Conservation (phyloP, 2,329 filamentous ascomycete species). For the Penicillium brasilianum region DNA sequence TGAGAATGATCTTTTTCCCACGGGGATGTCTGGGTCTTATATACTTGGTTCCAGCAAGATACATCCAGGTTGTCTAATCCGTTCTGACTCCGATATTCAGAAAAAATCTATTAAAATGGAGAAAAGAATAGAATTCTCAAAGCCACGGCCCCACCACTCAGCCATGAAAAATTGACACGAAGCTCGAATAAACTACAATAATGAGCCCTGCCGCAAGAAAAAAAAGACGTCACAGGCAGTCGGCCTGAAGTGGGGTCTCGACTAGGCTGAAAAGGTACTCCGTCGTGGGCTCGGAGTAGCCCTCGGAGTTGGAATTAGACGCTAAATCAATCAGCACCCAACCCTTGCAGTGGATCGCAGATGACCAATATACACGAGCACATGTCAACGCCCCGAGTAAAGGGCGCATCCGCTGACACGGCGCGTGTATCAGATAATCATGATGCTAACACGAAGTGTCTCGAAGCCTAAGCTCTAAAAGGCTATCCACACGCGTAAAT, state of each 20-base stretch:
- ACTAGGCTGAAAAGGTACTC: neutral
- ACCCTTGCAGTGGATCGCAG: conserved; percentile 2
- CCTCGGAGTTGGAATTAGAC: neutral
- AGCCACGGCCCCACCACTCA: conserved; percentile 6
- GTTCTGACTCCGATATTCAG: conserved; percentile 1
- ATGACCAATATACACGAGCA: conserved; percentile 7
- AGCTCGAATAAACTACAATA: neutral
- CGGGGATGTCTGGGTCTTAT: conserved; percentile 12
- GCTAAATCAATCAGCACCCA: neutral
- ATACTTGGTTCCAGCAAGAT: conserved; percentile 1
- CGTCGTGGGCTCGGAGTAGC: conserved; percentile 3
- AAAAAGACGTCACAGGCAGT: conserved; percentile 8
- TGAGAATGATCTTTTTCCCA: conserved; percentile 2
- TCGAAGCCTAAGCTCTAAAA: neutral
- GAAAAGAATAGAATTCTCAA: neutral
- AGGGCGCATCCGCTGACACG: conserved; percentile 5
- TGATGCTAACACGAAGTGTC: neutral
- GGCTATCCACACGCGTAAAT: neutral
- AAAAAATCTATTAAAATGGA: neutral
- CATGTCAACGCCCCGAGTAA: neutral
- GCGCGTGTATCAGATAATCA: neutral
- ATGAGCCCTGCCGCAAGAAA: neutral
- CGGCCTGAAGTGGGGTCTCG: neutral
- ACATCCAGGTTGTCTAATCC: conserved; percentile 2
- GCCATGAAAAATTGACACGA: neutral